These are phyloP conservation scores for Iberis pinnata DNA, from an alignment of 345 rosid species.

Conservation along the genomic window DNA sequence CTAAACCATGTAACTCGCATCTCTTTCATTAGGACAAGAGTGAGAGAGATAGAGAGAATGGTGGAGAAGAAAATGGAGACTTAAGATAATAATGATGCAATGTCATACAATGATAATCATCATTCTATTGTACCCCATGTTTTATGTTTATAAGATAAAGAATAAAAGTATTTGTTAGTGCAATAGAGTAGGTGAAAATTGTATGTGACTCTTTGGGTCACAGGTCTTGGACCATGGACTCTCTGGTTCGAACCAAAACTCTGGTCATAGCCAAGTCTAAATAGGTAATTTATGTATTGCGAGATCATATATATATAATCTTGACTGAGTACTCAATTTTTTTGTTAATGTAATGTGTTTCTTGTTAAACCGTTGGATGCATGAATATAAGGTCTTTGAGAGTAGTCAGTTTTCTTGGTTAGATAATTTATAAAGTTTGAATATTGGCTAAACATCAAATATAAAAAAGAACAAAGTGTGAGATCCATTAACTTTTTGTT, in stretches of 20 bases:
- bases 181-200: conserved; percentile 24
- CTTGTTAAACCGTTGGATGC: conserved; percentile 15
- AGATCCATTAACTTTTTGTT: conserved; percentile 26
- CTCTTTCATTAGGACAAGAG: conserved; percentile 4
- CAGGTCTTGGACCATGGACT: conserved; percentile 6
- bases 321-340: conserved; percentile 5
- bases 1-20: conserved; percentile 20
- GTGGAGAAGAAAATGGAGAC: conserved; percentile 22
- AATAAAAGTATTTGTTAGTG: conserved; percentile 27
- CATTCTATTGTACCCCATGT: conserved; percentile 14
- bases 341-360: conserved; percentile 5
- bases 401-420: conserved; percentile 16
- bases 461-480: conserved; percentile 14
- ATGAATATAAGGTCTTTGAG: not conserved
- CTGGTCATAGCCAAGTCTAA: too few species aligned
- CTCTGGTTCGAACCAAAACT: conserved; percentile 3
- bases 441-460: conserved; percentile 13
- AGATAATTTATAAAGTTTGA: conserved; percentile 8
- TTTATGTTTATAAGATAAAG: conserved; percentile 6
- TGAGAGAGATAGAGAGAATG: not conserved
- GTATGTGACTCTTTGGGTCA: conserved; percentile 15
- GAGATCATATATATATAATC: too few species aligned
- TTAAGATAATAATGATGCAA: conserved; percentile 13
- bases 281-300: too few species aligned
- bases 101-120: conserved; percentile 23